A percentile compares a stretch with the other conserved stretches of the same genome.
phyloP scores from a whole-genome alignment of 257 asterid species.

The Primulina tabacum region DNA sequence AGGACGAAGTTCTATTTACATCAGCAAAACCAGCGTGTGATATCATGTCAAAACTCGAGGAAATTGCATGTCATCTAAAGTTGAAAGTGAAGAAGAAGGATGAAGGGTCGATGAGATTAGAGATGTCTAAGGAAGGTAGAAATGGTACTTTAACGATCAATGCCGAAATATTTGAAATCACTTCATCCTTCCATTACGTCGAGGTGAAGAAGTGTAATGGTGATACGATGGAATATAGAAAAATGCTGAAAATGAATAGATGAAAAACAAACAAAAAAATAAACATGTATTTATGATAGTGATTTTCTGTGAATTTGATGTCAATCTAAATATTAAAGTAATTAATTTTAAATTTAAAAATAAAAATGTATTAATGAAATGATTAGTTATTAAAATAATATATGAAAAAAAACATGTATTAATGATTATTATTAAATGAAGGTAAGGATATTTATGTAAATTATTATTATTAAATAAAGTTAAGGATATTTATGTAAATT shows the following conservation, averaged over 20 bases:
- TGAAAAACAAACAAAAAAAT: no score
- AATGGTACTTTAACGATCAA: conserved; percentile 40
- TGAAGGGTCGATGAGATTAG: conserved; percentile 49
- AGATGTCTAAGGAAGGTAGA: conserved; percentile 30
- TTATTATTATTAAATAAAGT: no score
- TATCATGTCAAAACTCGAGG: conserved; percentile 56
- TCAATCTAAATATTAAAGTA: no score
- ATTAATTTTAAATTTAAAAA: no score
- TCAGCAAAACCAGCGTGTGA: conserved; percentile 36
- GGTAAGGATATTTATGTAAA: no score
- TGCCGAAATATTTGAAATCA: conserved; percentile 47
- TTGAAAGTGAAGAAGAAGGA: conserved; percentile 47
- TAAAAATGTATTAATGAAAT: no score
- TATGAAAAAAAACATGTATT: no score
- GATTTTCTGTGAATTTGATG: no score
- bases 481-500: no score
- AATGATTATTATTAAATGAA: no score
- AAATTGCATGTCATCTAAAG: conserved; percentile 38
- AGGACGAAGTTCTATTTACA: conserved; percentile 65
- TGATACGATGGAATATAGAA: conserved; percentile 47
- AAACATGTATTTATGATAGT: no score
- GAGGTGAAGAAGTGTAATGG: conserved; percentile 66
- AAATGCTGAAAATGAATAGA: conserved; percentile 40
- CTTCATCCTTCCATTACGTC: conserved; percentile 50
- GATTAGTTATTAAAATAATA: no score